Evolutionary conservation across 2,329 filamentous ascomycete species (phyloP).

Genomic region (Cryphonectria parasitica): DNA sequence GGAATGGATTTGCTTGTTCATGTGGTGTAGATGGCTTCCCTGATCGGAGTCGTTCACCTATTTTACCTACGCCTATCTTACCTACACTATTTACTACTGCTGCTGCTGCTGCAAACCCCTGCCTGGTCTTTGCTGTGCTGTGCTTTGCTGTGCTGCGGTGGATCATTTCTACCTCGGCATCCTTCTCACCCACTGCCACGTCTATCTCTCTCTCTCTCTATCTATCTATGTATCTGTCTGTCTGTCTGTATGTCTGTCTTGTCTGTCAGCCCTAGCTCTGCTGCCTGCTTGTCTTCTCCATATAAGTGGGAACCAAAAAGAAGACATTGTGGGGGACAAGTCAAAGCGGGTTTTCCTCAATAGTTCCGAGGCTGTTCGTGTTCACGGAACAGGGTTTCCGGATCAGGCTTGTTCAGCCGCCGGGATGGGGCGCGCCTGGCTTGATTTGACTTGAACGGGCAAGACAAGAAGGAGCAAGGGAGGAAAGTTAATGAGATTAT

Average conservation of each 20-base stretch:
- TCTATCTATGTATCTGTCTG: no score
- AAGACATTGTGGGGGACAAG: no score
- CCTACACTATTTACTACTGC: no score
- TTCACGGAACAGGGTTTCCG: background rate
- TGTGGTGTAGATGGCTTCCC: no score
- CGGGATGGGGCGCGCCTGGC: background rate
- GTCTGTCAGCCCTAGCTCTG: background rate
- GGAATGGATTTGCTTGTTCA: no score
- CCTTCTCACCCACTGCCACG: background rate
- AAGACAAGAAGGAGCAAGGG: background rate
- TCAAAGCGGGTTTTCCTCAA: background rate
- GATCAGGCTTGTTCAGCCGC: slow-evolving; percentile 1
- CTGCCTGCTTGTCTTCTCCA: background rate
- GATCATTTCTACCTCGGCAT: background rate
- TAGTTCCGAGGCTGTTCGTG: background rate
- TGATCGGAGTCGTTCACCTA: background rate
- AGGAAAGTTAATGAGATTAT: background rate
- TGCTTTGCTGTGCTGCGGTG: background rate
- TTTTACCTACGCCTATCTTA: background rate
- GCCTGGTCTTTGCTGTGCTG: no score
- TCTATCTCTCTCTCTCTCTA: background rate
- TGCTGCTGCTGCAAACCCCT: no score
- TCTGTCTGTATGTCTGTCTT: background rate
- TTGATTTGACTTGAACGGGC: background rate
- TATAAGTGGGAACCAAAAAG: background rate